Conservation (phyloP, 176 grass and related monocot species). For the Luzula sylvatica region DNA sequence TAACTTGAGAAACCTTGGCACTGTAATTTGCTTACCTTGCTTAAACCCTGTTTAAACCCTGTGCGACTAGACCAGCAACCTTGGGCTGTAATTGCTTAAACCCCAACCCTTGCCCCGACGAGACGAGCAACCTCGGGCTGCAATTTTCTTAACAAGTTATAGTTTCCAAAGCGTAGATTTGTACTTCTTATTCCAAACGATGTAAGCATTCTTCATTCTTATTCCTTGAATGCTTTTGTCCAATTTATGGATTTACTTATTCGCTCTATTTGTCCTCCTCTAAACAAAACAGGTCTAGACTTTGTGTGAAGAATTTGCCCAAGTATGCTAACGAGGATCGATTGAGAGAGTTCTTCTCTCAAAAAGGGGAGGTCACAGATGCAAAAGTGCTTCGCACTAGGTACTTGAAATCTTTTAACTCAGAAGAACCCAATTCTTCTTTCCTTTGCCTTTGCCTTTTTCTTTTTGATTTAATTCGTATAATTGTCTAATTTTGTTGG, state of each 20-base stretch:
- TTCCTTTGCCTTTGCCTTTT: too few relatives aligned
- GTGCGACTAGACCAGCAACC: too few relatives aligned
- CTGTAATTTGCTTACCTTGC: too few relatives aligned
- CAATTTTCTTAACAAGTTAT: too few relatives aligned
- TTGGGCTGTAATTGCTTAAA: too few relatives aligned
- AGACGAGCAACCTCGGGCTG: too few relatives aligned
- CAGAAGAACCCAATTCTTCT: too few relatives aligned
- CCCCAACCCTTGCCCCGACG: too few relatives aligned
- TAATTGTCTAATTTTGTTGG: background rate
- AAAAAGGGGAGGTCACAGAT: conserved; percentile 85
- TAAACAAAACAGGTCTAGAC: conserved; percentile 35
- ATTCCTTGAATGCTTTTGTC: background rate
- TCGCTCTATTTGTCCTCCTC: background rate
- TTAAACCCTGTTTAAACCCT: too few relatives aligned
- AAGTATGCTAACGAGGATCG: conserved; percentile 77
- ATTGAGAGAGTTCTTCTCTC: conserved; percentile 78
- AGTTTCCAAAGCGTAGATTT: too few relatives aligned
- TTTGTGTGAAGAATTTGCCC: conserved; percentile 92
- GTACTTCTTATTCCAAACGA: background rate
- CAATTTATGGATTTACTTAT: background rate
- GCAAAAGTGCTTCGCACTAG: conserved; percentile 77
- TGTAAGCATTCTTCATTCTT: conserved; percentile 5
- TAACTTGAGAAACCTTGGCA: too few relatives aligned
- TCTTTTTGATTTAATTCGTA: background rate
- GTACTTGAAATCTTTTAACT: conserved; percentile 16